These are phyloP conservation scores for Ogataea naganishii DNA, from an alignment of 805 yeast species.

Conservation along the genomic window DNA sequence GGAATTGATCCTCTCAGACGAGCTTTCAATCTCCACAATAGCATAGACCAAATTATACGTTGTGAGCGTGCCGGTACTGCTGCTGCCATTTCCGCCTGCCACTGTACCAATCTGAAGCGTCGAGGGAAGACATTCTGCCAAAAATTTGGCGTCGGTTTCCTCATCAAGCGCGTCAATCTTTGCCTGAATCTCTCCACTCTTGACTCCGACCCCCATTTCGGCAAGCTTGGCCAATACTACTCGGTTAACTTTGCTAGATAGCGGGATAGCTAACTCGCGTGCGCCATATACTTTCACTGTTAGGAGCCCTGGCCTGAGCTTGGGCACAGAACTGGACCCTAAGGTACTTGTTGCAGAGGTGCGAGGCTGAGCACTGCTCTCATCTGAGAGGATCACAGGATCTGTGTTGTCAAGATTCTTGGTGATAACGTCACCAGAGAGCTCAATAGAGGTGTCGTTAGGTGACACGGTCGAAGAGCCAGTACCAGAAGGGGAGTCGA, in stretches of 20 bases:
- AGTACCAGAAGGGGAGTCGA: too few species aligned
- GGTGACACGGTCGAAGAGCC: too few species aligned
- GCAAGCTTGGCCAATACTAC: slow-evolving; percentile 58
- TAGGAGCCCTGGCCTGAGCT: slow-evolving; percentile 55
- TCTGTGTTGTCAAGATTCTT: slow-evolving; percentile 22
- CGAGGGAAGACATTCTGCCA: slow-evolving; percentile 36
- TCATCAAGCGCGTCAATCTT: slow-evolving; percentile 24
- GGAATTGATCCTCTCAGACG: slow-evolving; percentile 83
- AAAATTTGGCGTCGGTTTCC: slow-evolving; percentile 17
- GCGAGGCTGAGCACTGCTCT: too few species aligned
- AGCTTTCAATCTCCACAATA: slow-evolving; percentile 91
- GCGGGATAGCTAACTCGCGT: slow-evolving; percentile 59
- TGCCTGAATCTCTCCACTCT: slow-evolving; percentile 20
- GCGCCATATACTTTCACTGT: slow-evolving; percentile 73
- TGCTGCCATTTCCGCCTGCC: slow-evolving; percentile 46
- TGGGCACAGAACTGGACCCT: too few species aligned
- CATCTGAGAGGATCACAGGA: too few species aligned
- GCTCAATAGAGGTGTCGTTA: too few species aligned
- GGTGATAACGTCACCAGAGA: slow-evolving; percentile 10
- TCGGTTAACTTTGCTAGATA: slow-evolving; percentile 56
- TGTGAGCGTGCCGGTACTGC: slow-evolving; percentile 37
- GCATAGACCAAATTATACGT: slow-evolving; percentile 54
- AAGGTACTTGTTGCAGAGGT: too few species aligned
- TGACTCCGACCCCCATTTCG: slow-evolving; percentile 38
- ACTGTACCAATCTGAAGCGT: slow-evolving; percentile 21